phyloP scores from a whole-genome alignment of 441 rosid species.

The Pelargonium citronellum region DNA sequence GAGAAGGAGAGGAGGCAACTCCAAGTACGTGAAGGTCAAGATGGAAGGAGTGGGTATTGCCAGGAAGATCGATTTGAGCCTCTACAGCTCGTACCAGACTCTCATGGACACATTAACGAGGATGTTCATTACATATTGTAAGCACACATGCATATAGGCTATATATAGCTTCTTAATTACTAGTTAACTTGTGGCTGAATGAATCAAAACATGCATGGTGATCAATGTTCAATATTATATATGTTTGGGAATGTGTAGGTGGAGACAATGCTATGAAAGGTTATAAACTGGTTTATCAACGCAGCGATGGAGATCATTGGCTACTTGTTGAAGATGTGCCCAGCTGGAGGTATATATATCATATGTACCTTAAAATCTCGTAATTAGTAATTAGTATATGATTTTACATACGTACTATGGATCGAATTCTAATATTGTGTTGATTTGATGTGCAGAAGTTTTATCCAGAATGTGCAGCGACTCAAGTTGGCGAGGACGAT shows the following conservation, averaged over 20 bases:
- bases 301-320: conserved; percentile 12
- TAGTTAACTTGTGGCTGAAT: no score
- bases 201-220: no score
- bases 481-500: no score
- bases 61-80: conserved; percentile 21
- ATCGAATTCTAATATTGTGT: no score
- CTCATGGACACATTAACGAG: conserved; percentile 11
- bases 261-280: conserved; percentile 5
- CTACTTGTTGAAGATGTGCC: conserved; percentile 5
- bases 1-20: not conserved
- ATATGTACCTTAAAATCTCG: no score
- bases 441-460: no score
- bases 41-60: conserved; percentile 22
- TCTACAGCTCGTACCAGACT: conserved; percentile 13
- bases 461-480: no score
- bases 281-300: conserved; percentile 17
- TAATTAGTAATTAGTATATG: no score
- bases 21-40: conserved; percentile 19
- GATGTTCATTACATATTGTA: conserved; percentile 3
- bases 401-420: no score
- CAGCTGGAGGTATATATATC: conserved; percentile 10
- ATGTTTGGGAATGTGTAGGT: conserved; percentile 1
- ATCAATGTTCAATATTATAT: not conserved
- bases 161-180: no score
- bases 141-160: no score